These are phyloP conservation scores for Chamaecyparis obtusa DNA, from an alignment of 75 land plant genomes.

Conservation along the genomic window DNA sequence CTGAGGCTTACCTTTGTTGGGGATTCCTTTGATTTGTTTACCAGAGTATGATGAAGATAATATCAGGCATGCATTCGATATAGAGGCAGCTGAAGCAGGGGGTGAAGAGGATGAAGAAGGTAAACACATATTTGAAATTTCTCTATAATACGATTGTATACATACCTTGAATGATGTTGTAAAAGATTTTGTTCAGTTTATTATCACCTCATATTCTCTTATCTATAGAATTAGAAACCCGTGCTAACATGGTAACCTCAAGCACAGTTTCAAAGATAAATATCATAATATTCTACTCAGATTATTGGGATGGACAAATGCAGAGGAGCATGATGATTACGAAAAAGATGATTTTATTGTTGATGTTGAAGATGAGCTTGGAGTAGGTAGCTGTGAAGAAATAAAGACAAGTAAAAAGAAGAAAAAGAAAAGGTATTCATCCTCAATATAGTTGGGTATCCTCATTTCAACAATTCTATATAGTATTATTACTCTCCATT, in stretches of 20 bases:
- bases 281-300: background rate
- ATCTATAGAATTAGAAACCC: background rate
- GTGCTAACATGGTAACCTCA: background rate
- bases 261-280: background rate
- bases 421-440: slow-evolving; percentile 66
- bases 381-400: slow-evolving; percentile 53
- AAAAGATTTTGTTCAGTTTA: background rate
- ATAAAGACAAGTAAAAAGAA: slow-evolving; percentile 72
- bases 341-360: slow-evolving; percentile 97
- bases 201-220: background rate
- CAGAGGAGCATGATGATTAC: slow-evolving; percentile 92
- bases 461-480: background rate
- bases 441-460: background rate
- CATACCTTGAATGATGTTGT: background rate
- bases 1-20: background rate
- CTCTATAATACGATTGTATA: background rate
- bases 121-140: background rate
- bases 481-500: background rate
- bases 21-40: background rate
- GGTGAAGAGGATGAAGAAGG: slow-evolving; percentile 5
- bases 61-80: background rate
- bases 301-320: background rate
- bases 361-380: slow-evolving; percentile 70
- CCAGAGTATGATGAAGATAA: slow-evolving; percentile 3
- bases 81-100: background rate